Evolutionary conservation across 495 filamentous ascomycete genomes (phyloP).

Genomic region (Amphirosellinia nigrospora): DNA sequence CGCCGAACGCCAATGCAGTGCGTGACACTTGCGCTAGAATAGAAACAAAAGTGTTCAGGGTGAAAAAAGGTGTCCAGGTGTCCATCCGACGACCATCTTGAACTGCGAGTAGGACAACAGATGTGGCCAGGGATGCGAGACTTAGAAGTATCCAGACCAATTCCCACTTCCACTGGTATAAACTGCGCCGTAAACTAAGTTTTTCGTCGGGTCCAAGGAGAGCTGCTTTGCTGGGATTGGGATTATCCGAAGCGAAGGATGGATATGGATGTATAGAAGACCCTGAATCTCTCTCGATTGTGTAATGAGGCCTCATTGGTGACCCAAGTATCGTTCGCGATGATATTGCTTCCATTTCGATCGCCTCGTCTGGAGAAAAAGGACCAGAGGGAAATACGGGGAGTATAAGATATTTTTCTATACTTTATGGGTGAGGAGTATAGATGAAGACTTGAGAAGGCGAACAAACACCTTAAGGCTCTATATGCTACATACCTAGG

Average conservation of each 20-base stretch:
- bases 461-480: neutral
- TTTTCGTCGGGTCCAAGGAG: neutral
- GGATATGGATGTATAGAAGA: neutral
- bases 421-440: neutral
- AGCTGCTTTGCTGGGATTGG: neutral
- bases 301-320: too few species aligned
- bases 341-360: too few species aligned
- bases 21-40: neutral
- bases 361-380: neutral
- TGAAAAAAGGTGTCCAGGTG: neutral
- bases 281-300: neutral
- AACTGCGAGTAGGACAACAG: neutral
- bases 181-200: neutral
- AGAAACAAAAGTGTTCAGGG: neutral
- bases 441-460: neutral
- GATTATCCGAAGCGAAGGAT: neutral
- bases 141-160: neutral
- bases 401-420: neutral
- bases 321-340: too few species aligned
- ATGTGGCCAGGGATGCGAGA: neutral
- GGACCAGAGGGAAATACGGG: neutral
- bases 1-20: constrained; percentile 9
- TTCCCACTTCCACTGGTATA: constrained; percentile 13
- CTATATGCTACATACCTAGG: neutral
- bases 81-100: constrained; percentile 1